Evolutionary conservation across 768 basidiomycete species (phyloP).

Genomic region (Dentipellis fragilis): DNA sequence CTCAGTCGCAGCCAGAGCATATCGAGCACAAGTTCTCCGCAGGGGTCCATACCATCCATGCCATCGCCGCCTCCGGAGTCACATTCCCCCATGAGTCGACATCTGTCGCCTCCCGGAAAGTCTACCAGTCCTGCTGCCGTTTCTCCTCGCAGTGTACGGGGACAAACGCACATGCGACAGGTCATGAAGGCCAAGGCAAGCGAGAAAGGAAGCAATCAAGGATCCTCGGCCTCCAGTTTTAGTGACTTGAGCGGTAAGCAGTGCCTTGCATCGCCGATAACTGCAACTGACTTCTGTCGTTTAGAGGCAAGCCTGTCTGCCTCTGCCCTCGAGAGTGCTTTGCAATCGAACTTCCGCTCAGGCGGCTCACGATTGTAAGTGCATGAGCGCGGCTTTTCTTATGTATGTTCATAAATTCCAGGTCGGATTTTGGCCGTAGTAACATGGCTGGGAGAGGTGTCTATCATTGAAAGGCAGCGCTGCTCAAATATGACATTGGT

Average conservation of each 20-base stretch:
- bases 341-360: constrained; percentile 64
- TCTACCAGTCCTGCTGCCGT: constrained; percentile 1
- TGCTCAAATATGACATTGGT: no score
- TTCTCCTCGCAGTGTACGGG: constrained; percentile 6
- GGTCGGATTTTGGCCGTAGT: constrained; percentile 16
- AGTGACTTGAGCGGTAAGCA: constrained; percentile 76
- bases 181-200: constrained; percentile 31
- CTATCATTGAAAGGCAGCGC: neutral
- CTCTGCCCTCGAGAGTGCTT: constrained; percentile 72
- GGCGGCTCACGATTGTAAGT: constrained; percentile 65
- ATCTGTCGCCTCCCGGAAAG: constrained; percentile 4
- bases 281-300: neutral
- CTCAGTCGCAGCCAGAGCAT: constrained; percentile 50
- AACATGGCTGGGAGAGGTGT: constrained; percentile 5
- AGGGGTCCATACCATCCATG: constrained; percentile 73
- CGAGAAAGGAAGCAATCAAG: constrained; percentile 53
- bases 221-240: constrained; percentile 73
- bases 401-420: constrained; percentile 3
- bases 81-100: constrained; percentile 24
- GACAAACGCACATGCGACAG: constrained; percentile 23
- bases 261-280: neutral
- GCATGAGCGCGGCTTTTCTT: neutral
- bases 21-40: constrained; percentile 65
- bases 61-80: constrained; percentile 60
- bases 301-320: constrained; percentile 66